phyloP scores from a whole-genome alignment of 345 rosid species.

The Limnanthes douglasii region DNA sequence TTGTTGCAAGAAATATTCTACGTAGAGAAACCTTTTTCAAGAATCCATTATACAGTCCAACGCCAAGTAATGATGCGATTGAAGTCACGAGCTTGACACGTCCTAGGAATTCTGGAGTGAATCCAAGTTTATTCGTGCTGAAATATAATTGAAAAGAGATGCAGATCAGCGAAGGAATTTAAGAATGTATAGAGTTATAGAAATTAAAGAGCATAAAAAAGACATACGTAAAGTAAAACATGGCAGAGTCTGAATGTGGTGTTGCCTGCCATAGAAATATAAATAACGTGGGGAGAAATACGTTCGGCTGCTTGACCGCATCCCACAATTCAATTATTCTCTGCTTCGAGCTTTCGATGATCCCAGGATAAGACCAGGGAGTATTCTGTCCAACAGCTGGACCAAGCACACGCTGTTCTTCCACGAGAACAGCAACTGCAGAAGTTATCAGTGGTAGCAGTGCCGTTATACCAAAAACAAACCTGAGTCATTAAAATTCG shows the following conservation, averaged over 20 bases:
- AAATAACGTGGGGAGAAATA: slow-evolving; percentile 73
- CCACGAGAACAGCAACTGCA: slow-evolving; percentile 88
- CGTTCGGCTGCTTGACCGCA: slow-evolving; percentile 72
- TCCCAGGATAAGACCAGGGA: slow-evolving; percentile 24
- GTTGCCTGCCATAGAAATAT: slow-evolving; percentile 98
- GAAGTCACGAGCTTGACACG: slow-evolving; percentile 88
- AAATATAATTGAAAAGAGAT: slow-evolving; percentile 5
- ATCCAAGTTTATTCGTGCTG: slow-evolving; percentile 94
- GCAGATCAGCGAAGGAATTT: slow-evolving; percentile 6
- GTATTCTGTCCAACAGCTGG: slow-evolving; percentile 24
- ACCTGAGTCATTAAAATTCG: slow-evolving; percentile 38
- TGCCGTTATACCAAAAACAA: slow-evolving; percentile 91
- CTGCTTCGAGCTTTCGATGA: slow-evolving; percentile 57
- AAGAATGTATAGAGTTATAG: not conserved
- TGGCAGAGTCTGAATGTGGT: slow-evolving; percentile 95
- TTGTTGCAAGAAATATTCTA: slow-evolving; percentile 68
- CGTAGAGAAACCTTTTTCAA: slow-evolving; percentile 64
- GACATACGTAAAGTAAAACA: slow-evolving; percentile 93
- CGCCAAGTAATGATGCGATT: slow-evolving; percentile 79
- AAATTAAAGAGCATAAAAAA: slow-evolving; percentile 1
- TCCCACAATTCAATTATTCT: slow-evolving; percentile 46
- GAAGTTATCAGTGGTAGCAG: slow-evolving; percentile 75
- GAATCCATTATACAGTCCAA: slow-evolving; percentile 88
- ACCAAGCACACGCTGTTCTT: slow-evolving; percentile 48
- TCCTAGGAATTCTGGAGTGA: slow-evolving; percentile 93